Percentiles rank a stretch among this genome's conserved stretches.
Conservation (phyloP, 2,329 filamentous ascomycete species). For the Aspergillus calidoustus region DNA sequence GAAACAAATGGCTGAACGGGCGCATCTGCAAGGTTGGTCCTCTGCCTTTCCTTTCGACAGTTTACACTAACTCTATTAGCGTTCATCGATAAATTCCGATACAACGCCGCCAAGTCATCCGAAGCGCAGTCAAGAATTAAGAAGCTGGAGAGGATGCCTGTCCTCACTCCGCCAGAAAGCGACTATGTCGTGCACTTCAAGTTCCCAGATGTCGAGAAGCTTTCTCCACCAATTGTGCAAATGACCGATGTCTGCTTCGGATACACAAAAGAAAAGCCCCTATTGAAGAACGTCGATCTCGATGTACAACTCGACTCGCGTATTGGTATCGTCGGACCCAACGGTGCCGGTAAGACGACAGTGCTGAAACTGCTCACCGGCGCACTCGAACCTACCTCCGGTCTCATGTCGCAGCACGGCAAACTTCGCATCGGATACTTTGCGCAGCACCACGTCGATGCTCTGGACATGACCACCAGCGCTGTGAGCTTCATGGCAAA, state of each 20-base stretch:
- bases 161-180: constrained; percentile 85
- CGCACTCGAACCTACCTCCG: constrained; percentile 74
- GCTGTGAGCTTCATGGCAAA: constrained; percentile 97
- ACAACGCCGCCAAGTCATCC: constrained; percentile 98
- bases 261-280: constrained; percentile 76
- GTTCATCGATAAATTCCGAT: constrained; percentile 99
- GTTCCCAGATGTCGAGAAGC: constrained; percentile 96
- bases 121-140: constrained; percentile 99
- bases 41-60: background rate
- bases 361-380: constrained; percentile 97
- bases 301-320: constrained; percentile 97
- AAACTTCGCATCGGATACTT: constrained; percentile 94
- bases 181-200: constrained; percentile 97
- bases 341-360: constrained; percentile 98
- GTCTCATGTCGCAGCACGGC: constrained; percentile 85
- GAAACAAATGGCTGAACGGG: constrained; percentile 93
- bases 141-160: constrained; percentile 96
- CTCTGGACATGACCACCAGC: constrained; percentile 83
- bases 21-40: constrained; percentile 76
- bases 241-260: constrained; percentile 94
- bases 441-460: constrained; percentile 97
- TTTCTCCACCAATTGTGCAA: constrained; percentile 96
- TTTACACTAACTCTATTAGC: constrained; percentile 48
- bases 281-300: constrained; percentile 86
- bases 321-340: constrained; percentile 98